Percentiles rank a stretch among this genome's conserved stretches.
These are phyloP conservation scores for Sequoia sempervirens DNA, from an alignment of 75 land plant genomes.

Conservation along the genomic window DNA sequence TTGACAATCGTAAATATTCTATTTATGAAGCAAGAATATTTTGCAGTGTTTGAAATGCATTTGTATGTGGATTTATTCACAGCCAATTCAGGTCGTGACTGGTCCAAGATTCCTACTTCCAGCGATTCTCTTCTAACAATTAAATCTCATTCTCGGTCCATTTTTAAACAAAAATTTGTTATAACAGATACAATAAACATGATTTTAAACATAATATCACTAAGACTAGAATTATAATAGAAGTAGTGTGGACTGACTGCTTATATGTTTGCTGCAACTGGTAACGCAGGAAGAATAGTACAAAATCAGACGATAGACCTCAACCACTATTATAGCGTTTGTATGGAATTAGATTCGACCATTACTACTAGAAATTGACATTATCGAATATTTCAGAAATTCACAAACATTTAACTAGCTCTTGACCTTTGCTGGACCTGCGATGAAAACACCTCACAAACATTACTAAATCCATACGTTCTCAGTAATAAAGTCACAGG, in stretches of 20 bases:
- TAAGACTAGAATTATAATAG: neutral
- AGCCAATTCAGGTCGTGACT: neutral
- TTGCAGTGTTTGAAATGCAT: neutral
- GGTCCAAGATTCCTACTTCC: neutral
- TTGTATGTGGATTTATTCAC: neutral
- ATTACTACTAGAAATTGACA: too few species aligned
- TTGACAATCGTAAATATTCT: neutral
- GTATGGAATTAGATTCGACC: too few species aligned
- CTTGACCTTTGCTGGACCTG: too few species aligned
- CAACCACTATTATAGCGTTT: too few species aligned
- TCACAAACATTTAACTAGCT: too few species aligned
- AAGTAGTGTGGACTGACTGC: neutral
- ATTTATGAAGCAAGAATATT: neutral
- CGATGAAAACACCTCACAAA: too few species aligned
- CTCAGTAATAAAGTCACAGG: neutral
- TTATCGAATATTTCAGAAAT: too few species aligned
- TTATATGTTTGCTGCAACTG: neutral
- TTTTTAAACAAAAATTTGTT: neutral
- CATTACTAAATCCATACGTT: too few species aligned
- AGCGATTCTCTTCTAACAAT: neutral
- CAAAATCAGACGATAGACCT: neutral
- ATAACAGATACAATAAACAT: neutral
- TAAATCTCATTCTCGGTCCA: too few species aligned
- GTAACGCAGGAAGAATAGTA: neutral
- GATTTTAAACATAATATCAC: neutral